Conservation (phyloP, 495 filamentous ascomycete genomes). For the Hyaloscypha finlandica region DNA sequence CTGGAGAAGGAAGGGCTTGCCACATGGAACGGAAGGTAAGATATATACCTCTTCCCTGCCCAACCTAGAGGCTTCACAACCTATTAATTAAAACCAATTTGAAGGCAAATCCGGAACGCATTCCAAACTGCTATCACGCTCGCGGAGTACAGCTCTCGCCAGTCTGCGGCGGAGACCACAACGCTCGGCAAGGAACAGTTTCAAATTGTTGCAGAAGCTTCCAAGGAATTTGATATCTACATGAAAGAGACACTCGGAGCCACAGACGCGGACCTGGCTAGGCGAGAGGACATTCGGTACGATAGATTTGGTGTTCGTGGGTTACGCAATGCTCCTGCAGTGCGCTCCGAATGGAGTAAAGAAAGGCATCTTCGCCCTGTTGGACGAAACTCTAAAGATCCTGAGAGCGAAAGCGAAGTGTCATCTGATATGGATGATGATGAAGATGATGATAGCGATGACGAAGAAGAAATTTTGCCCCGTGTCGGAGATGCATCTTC, state of each 20-base stretch:
- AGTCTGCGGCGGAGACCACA: slow-evolving; percentile 8
- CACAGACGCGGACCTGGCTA: slow-evolving; percentile 26
- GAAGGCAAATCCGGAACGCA: slow-evolving; percentile 37
- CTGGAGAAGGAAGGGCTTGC: slow-evolving; percentile 20
- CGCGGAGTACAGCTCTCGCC: slow-evolving; percentile 26
- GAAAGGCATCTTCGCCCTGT: neutral
- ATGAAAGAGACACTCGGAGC: slow-evolving; percentile 25
- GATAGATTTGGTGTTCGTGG: slow-evolving; percentile 2
- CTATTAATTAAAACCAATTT: too few relatives aligned
- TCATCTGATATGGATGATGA: neutral
- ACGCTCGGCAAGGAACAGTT: slow-evolving; percentile 28
- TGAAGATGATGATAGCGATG: neutral
- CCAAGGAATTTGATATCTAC: slow-evolving; percentile 33
- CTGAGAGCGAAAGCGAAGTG: neutral
- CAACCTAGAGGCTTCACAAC: too few relatives aligned
- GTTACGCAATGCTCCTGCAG: neutral
- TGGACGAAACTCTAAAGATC: neutral
- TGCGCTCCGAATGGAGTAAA: neutral
- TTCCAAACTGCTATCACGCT: slow-evolving; percentile 38
- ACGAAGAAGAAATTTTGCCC: neutral
- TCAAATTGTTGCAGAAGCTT: slow-evolving; percentile 31
- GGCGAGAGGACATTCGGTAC: slow-evolving; percentile 20
- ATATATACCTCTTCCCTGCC: too few relatives aligned
- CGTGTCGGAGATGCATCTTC: too few relatives aligned
- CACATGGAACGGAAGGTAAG: slow-evolving; percentile 30